phyloP scores from a whole-genome alignment of 116 monocot genomes.

The Trichopus zeylanicus region DNA sequence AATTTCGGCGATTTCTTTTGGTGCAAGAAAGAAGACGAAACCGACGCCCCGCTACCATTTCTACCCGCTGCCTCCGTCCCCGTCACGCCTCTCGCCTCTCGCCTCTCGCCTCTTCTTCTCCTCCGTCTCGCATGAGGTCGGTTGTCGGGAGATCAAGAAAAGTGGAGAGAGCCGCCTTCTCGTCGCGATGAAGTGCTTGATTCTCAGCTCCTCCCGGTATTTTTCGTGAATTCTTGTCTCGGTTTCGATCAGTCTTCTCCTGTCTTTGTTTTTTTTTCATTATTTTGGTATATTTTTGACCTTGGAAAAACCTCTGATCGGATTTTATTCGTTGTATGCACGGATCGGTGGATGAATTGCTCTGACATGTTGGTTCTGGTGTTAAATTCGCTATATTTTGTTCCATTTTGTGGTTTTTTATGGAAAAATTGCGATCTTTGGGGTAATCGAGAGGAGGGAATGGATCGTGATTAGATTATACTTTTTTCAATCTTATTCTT shows the following conservation, averaged over 20 bases:
- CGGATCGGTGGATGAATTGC: too few species aligned
- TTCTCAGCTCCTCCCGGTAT: neutral
- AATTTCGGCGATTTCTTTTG: too few species aligned
- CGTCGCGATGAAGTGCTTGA: neutral
- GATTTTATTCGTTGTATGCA: too few species aligned
- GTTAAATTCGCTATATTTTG: neutral
- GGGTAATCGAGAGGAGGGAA: neutral
- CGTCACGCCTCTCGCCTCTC: neutral
- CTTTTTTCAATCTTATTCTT: neutral
- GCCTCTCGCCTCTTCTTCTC: too few species aligned
- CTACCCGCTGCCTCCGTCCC: neutral
- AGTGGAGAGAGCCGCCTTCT: neutral
- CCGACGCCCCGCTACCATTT: too few species aligned
- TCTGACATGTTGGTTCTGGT: too few species aligned
- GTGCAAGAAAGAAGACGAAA: too few species aligned
- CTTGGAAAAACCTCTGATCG: neutral
- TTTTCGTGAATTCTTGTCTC: neutral
- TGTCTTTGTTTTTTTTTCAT: neutral
- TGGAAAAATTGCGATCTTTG: too few species aligned
- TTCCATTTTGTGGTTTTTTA: neutral
- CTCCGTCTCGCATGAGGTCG: neutral
- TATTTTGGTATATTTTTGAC: neutral
- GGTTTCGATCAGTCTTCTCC: neutral
- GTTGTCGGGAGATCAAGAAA: neutral
- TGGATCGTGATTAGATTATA: neutral